Conservation (phyloP, 1,284 basidiomycete genomes). For the Cutaneotrichosporon daszewskae region DNA sequence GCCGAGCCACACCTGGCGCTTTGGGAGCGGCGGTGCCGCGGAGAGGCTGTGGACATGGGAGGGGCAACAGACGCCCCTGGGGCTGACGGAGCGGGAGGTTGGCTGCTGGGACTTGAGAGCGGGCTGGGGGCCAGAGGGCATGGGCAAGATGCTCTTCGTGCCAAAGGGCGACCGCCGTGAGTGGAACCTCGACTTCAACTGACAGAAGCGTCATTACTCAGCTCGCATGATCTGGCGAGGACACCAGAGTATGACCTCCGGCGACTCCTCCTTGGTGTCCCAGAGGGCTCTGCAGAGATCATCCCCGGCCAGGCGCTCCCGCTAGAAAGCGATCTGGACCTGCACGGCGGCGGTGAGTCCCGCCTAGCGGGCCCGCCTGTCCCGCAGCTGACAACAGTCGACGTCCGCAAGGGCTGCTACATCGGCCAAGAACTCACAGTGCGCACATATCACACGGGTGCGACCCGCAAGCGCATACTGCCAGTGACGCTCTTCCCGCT, state of each 20-base stretch:
- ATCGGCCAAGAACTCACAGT: constrained; percentile 97
- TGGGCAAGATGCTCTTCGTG: constrained; percentile 68
- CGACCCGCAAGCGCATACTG: constrained; percentile 82
- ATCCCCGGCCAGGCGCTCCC: constrained; percentile 72
- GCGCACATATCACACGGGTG: constrained; percentile 90
- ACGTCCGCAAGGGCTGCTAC: constrained; percentile 97
- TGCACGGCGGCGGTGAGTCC: constrained; percentile 79
- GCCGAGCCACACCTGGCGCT: constrained; percentile 27
- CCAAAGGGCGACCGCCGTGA: constrained; percentile 65
- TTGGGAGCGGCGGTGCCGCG: constrained; percentile 40
- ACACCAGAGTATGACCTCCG: constrained; percentile 62
- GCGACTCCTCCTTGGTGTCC: constrained; percentile 74
- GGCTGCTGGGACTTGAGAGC: constrained; percentile 63
- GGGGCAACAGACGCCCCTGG: constrained; percentile 13
- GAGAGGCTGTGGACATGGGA: constrained; percentile 40
- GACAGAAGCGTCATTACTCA: constrained; percentile 19
- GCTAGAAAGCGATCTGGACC: constrained; percentile 87
- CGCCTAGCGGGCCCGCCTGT: not conserved
- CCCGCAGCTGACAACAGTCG: constrained; percentile 56
- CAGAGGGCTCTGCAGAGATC: constrained; percentile 79
- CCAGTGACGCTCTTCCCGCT: constrained; percentile 55
- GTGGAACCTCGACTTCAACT: constrained; percentile 30
- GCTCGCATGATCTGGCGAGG: constrained; percentile 18
- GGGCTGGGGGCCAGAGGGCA: constrained; percentile 51
- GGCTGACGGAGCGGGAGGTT: constrained; percentile 27